phyloP scores from a whole-genome alignment of 306 rosid genomes.

The Abrus precatorius region DNA sequence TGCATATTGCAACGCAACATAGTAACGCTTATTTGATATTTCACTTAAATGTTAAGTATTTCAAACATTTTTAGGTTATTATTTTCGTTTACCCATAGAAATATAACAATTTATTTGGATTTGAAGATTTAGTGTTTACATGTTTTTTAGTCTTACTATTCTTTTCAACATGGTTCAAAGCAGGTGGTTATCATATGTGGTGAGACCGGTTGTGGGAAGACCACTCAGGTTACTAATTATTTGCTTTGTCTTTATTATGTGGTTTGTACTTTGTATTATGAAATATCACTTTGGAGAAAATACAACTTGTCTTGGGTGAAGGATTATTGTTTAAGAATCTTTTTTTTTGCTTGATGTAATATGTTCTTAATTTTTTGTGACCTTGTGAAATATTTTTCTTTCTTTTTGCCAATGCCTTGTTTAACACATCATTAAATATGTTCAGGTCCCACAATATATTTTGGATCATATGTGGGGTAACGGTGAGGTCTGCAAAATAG shows the following conservation, averaged over 20 bases:
- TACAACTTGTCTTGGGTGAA: not conserved
- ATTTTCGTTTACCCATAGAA: constrained; percentile 16
- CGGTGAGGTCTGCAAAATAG: constrained; percentile 76
- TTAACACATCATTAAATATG: constrained; percentile 36
- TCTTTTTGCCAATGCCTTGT: constrained; percentile 8
- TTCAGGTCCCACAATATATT: constrained; percentile 85
- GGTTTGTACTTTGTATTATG: constrained; percentile 17
- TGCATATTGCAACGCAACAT: constrained; percentile 28
- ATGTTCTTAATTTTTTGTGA: constrained; percentile 2
- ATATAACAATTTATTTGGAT: constrained; percentile 4
- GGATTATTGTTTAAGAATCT: constrained; percentile 3
- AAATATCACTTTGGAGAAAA: not conserved
- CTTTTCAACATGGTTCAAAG: constrained; percentile 42
- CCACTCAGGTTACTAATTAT: constrained; percentile 77
- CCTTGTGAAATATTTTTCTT: constrained; percentile 28
- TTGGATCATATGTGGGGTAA: constrained; percentile 80
- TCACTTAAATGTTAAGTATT: constrained; percentile 31
- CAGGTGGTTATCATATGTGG: constrained; percentile 85
- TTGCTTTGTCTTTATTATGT: constrained; percentile 49
- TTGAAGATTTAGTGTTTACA: constrained; percentile 33
- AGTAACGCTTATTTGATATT: not conserved
- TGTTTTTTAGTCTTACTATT: constrained; percentile 35
- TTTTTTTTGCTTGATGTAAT: not conserved
- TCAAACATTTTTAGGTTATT: not conserved
- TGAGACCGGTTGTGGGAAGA: constrained; percentile 93